Evolutionary conservation across 2,329 filamentous ascomycete species (phyloP).

Genomic region (Capronia coronata): DNA sequence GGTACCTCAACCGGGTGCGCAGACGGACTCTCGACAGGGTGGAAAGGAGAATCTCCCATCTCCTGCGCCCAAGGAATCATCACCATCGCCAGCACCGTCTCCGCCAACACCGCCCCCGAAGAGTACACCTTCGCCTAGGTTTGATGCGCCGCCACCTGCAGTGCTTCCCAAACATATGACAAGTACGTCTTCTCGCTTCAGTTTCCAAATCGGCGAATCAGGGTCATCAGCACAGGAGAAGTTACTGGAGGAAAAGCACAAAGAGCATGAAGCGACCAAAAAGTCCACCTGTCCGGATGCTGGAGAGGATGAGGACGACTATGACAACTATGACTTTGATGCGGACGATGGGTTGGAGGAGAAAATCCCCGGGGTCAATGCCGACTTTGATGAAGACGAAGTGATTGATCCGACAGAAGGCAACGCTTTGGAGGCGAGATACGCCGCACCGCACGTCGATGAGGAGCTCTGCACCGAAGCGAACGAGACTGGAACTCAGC

Average conservation of each 20-base stretch:
- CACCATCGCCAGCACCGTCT: slow-evolving; percentile 20
- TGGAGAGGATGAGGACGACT: slow-evolving; percentile 31
- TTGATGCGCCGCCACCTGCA: slow-evolving; percentile 22
- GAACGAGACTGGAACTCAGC: slow-evolving; percentile 31
- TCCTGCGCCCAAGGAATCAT: slow-evolving; percentile 9
- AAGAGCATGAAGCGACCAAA: slow-evolving; percentile 46
- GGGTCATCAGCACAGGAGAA: slow-evolving; percentile 56
- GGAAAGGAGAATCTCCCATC: slow-evolving; percentile 10
- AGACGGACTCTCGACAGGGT: neutral
- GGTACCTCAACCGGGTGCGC: slow-evolving; percentile 12
- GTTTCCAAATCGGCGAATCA: slow-evolving; percentile 55
- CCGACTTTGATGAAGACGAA: slow-evolving; percentile 41
- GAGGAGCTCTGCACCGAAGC: slow-evolving; percentile 1
- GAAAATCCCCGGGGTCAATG: slow-evolving; percentile 44
- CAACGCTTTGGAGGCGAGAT: slow-evolving; percentile 17
- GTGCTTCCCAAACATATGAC: slow-evolving; percentile 43
- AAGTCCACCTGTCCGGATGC: slow-evolving; percentile 31
- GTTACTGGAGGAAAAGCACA: slow-evolving; percentile 57
- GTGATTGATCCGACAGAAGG: slow-evolving; percentile 32
- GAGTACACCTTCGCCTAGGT: slow-evolving; percentile 24
- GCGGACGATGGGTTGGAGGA: slow-evolving; percentile 42
- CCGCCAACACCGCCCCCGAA: slow-evolving; percentile 25
- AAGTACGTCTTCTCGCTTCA: slow-evolving; percentile 58
- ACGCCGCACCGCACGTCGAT: slow-evolving; percentile 5
- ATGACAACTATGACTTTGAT: slow-evolving; percentile 40